phyloP scores from a whole-genome alignment of 2,329 filamentous ascomycete species.

The Sclerotinia subarctica region DNA sequence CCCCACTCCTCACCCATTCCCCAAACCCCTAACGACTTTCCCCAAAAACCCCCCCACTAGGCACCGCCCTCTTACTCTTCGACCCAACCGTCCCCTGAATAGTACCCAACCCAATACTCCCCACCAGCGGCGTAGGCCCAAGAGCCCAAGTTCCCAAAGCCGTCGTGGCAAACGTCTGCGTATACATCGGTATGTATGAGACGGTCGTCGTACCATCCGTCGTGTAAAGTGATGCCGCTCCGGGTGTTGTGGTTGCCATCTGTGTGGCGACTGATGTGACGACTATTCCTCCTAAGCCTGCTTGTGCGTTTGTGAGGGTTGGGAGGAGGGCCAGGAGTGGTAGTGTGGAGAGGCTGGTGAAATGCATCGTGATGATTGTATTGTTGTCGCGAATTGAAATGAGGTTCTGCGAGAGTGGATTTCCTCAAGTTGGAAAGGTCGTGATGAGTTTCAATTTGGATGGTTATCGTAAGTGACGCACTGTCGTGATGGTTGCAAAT shows the following conservation, averaged over 20 bases:
- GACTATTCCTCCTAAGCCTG: constrained; percentile 8
- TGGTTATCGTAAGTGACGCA: neutral
- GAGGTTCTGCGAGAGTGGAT: neutral
- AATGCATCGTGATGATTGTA: constrained; percentile 2
- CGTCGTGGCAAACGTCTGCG: constrained; percentile 36
- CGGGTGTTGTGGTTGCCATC: neutral
- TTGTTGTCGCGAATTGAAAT: neutral
- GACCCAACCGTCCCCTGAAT: constrained; percentile 27
- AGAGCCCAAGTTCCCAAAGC: constrained; percentile 35
- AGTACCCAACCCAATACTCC: constrained; percentile 33
- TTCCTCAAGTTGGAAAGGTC: neutral
- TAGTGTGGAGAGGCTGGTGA: neutral
- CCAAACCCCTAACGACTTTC: neutral
- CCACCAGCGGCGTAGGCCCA: constrained; percentile 30
- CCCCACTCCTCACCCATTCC: neutral
- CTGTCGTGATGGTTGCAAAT: neutral
- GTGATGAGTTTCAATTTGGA: neutral
- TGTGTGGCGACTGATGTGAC: constrained; percentile 10
- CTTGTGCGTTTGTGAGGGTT: constrained; percentile 13
- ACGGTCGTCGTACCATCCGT: neutral
- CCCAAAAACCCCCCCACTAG: neutral
- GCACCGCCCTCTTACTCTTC: constrained; percentile 17
- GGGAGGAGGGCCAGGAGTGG: constrained; percentile 5
- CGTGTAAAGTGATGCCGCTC: constrained; percentile 12
- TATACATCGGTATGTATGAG: constrained; percentile 21